Evolutionary conservation across 257 asterid genomes (phyloP), one percentile per base, ranked within the genome.

Genomic region (Scutellaria minor): DNA sequence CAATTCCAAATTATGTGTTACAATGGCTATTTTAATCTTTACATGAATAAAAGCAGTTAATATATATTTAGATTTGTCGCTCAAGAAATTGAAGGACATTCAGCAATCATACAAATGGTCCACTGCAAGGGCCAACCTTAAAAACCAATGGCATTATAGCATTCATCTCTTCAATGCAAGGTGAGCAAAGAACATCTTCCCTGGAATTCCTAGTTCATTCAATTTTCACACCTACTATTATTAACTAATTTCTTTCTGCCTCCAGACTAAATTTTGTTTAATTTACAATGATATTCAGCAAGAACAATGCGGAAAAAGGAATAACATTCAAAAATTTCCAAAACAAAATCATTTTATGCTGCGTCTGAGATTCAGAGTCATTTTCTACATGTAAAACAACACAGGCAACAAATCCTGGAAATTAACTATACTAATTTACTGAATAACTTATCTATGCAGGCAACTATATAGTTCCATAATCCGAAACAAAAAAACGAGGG

Each of bases 111-210:
- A 55, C 48, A 48, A 59, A 7, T 9, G 22, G 20, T 47, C 22
- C 42, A 31, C 31, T 41, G 40, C 46, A 62, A 72, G 63, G 24
- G 45, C 37, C 56, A 40, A 41, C 14, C 51, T 39, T 40, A 54
- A 70, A 42, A 9, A 52, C 40, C 7, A 31, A 64, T 42, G 10
- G 46, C 41, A 22, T 63, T 24, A 48, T 9, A 11, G 31, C 37
- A 51, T 41, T 74, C 59, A n/a, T 74, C 73, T 9, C 63, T 46
- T 14, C 59, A 66, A 12, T 58, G 55, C 68, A 57, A 5, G 47
- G 31, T 46, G 45, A 51, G 31, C 42, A 47, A 9, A 47, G 40
- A 65, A 44, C 12, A 45, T 55, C 55, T 62, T 64, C 58, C 65
- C 42, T 15, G 60, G 46, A 15, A 42, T 50, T 8, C 68, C 59